Evolutionary conservation across 2,329 filamentous ascomycete genomes (phyloP), one percentile per base, ranked within the genome.

Genomic region (Endoconidiophora polonica): DNA sequence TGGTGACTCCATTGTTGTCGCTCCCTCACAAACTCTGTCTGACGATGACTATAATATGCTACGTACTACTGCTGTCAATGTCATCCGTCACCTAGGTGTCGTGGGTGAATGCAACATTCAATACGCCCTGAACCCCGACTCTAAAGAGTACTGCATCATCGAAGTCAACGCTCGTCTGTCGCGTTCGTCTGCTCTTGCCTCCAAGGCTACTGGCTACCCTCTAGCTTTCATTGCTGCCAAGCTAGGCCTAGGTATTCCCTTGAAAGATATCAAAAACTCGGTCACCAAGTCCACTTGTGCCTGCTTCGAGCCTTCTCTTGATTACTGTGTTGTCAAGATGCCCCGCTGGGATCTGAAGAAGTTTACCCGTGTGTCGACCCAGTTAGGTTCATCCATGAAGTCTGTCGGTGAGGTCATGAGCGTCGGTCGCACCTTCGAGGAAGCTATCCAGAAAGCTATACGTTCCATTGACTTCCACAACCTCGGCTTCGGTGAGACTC

Each of bases 31-130:
- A 66, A 98, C 91, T 0, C 72, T 98, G 18, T 94, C 87, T 2
- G 90, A 98, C 54, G 87, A 95, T 63, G 91, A 98, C 66, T 98
- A 96, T 72, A 94, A 96, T 68, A 96, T 96, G 91, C 77, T 98
- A 29, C 83, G 91, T 57, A 95, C 90, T 5, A 95, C 91, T 3
- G 91, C 91, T 39, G 85, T 96, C 61, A 94, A 95, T 60, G 88
- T 96, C 61, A 94, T 98, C 61, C 83, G 91, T 52, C 91, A 98
- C 64, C 77, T 98, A 22, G 91, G 91, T 46, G 91, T 98, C 52
- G 88, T 98, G 45, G 91, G 91, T 64, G 91, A 98, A 68, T 98
- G 91, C 69, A 98, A 98, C 67, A 95, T 98, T 55, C 91, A 98
- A 65, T 98, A 96, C 61, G 91, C 91, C 3, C 70, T 98, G 49